Conservation (phyloP, 2,329 filamentous ascomycete species). For the Catunica adiposa region DNA sequence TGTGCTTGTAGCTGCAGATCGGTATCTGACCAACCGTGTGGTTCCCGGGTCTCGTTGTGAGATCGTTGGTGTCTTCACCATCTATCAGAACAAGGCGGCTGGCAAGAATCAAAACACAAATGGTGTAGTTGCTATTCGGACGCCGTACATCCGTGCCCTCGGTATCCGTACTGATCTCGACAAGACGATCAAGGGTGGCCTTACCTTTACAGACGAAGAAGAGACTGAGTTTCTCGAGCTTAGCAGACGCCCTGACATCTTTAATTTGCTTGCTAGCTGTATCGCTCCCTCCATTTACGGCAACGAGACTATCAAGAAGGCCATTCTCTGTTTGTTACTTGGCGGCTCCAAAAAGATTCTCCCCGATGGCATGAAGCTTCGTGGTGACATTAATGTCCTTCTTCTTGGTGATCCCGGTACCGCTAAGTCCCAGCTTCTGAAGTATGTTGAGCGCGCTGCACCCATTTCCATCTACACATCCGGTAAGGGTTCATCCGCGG, state of each 20-base stretch:
- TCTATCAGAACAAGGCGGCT: slow-evolving; percentile 75
- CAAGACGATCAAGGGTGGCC: slow-evolving; percentile 69
- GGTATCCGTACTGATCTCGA: slow-evolving; percentile 85
- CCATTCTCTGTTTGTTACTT: slow-evolving; percentile 82
- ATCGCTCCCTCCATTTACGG: slow-evolving; percentile 97
- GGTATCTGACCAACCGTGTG: slow-evolving; percentile 87
- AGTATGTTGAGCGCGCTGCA: slow-evolving; percentile 92
- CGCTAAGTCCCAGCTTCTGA: slow-evolving; percentile 89
- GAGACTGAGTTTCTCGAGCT: slow-evolving; percentile 92
- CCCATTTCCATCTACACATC: slow-evolving; percentile 98
- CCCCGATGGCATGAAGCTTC: slow-evolving; percentile 90
- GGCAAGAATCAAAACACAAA: slow-evolving; percentile 57
- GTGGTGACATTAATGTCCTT: slow-evolving; percentile 95
- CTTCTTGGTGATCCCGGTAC: slow-evolving; percentile 95
- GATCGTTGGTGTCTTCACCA: slow-evolving; percentile 93
- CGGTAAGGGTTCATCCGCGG: slow-evolving; percentile 91
- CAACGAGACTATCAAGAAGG: slow-evolving; percentile 90
- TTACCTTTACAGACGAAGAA: slow-evolving; percentile 81
- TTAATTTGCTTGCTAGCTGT: slow-evolving; percentile 74
- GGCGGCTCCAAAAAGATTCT: slow-evolving; percentile 96
- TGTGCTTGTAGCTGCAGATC: slow-evolving; percentile 88
- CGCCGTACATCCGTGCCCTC: slow-evolving; percentile 82
- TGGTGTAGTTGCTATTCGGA: slow-evolving; percentile 83
- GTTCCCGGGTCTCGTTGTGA: slow-evolving; percentile 90
- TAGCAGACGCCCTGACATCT: slow-evolving; percentile 81